Evolutionary conservation across 2,329 filamentous ascomycete genomes (phyloP).

Genomic region (Fusarium nelsonii): DNA sequence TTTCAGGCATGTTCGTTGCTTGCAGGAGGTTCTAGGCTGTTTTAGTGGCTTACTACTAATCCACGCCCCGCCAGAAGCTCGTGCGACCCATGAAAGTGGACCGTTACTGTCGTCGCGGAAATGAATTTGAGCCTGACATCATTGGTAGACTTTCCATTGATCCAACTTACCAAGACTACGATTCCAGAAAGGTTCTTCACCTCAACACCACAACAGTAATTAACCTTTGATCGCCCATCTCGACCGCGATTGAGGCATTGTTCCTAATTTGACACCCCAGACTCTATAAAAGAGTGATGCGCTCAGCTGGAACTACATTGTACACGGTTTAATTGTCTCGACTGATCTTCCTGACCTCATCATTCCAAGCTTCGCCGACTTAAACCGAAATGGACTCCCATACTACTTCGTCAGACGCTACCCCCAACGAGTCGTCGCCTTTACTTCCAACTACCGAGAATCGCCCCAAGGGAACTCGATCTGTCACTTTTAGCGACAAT

Average conservation of each 20-base stretch:
- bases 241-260: background rate
- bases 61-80: conserved; percentile 12
- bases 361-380: conserved; percentile 24
- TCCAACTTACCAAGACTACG: conserved; percentile 4
- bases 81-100: conserved; percentile 8
- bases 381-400: conserved; percentile 47
- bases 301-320: conserved; percentile 10
- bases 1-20: conserved; percentile 16
- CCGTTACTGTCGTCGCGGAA: conserved; percentile 26
- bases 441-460: conserved; percentile 51
- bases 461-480: conserved; percentile 66
- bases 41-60: conserved; percentile 7
- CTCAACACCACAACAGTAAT: conserved; percentile 20
- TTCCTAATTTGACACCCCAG: background rate
- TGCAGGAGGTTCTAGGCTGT: conserved; percentile 1
- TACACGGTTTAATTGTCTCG: conserved; percentile 16
- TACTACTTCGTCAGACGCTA: conserved; percentile 33
- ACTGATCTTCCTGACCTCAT: conserved; percentile 12
- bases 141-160: conserved; percentile 36
- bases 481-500: conserved; percentile 82
- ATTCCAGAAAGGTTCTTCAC: conserved; percentile 40
- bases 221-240: conserved; percentile 29
- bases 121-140: conserved; percentile 44
- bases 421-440: conserved; percentile 53
- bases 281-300: conserved; percentile 14